A percentile compares a stretch with the other conserved stretches of the same genome.
phyloP scores from a whole-genome alignment of 2,329 filamentous ascomycete species.

The Claviceps spartinae region DNA sequence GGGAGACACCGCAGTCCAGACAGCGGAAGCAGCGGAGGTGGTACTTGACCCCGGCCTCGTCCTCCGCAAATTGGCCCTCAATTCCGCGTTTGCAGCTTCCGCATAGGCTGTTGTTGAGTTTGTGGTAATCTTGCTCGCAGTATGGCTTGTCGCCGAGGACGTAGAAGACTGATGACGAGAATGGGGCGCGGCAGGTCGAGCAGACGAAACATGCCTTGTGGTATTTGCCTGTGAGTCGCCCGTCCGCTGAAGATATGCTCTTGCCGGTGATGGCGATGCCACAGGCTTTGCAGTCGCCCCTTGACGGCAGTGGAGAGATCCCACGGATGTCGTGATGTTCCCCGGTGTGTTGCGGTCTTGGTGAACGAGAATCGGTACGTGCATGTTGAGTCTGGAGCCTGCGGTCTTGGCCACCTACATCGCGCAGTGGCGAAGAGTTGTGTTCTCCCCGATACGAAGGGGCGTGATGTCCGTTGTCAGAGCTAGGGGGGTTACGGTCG shows the following conservation, averaged over 20 bases:
- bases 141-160: conserved; percentile 78
- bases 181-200: conserved; percentile 66
- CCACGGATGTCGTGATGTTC: conserved; percentile 25
- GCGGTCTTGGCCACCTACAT: neutral
- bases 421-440: conserved; percentile 1
- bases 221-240: conserved; percentile 80
- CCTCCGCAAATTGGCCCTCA: conserved; percentile 86
- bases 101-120: conserved; percentile 78
- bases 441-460: conserved; percentile 4
- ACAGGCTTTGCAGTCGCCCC: conserved; percentile 77
- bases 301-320: conserved; percentile 30
- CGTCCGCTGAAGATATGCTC: conserved; percentile 86
- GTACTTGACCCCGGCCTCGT: conserved; percentile 63
- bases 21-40: conserved; percentile 83
- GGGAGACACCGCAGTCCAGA: conserved; percentile 56
- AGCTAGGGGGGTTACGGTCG: conserved; percentile 1
- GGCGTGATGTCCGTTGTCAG: neutral
- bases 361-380: neutral
- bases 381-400: neutral
- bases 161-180: conserved; percentile 83
- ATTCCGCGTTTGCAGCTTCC: conserved; percentile 69
- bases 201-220: conserved; percentile 95
- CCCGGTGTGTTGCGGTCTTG: neutral
- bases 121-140: conserved; percentile 86
- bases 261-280: conserved; percentile 68